A percentile compares a stretch with the other conserved stretches of the same genome.
Conservation (phyloP, 2,329 filamentous ascomycete species). For the Alternaria novae-zelandiae region DNA sequence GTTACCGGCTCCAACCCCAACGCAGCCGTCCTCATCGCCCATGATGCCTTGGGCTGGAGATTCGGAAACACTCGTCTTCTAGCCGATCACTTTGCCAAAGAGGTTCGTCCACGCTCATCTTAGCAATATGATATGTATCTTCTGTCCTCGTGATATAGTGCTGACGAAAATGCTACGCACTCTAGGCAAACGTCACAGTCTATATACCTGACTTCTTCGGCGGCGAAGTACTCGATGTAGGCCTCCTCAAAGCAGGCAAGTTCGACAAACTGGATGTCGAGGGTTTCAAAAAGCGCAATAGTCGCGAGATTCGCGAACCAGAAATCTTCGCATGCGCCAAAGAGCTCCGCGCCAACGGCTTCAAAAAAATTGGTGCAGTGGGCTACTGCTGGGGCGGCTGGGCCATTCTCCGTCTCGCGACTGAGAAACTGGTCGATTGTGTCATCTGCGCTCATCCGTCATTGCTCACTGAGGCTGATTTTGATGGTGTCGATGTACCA, state of each 20-base stretch:
- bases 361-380: slow-evolving; percentile 48
- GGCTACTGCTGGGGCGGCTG: slow-evolving; percentile 56
- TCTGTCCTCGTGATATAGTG: neutral
- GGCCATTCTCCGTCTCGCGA: slow-evolving; percentile 27
- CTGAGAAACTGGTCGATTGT: slow-evolving; percentile 24
- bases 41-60: slow-evolving; percentile 53
- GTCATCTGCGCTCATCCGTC: slow-evolving; percentile 31
- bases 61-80: slow-evolving; percentile 53
- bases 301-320: slow-evolving; percentile 42
- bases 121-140: neutral
- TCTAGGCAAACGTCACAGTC: neutral
- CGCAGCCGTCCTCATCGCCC: slow-evolving; percentile 49
- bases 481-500: slow-evolving; percentile 24
- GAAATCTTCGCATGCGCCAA: slow-evolving; percentile 42
- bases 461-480: slow-evolving; percentile 21
- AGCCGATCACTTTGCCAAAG: slow-evolving; percentile 52
- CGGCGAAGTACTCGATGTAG: slow-evolving; percentile 4
- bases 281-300: slow-evolving; percentile 45
- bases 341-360: slow-evolving; percentile 23
- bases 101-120: slow-evolving; percentile 3
- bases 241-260: slow-evolving; percentile 5
- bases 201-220: neutral
- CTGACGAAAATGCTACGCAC: neutral
- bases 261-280: slow-evolving; percentile 43
- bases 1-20: slow-evolving; percentile 47